Base-by-base conservation (phyloP, 148 eudicot genomes). In the Heliosperma pusillum region DNA sequence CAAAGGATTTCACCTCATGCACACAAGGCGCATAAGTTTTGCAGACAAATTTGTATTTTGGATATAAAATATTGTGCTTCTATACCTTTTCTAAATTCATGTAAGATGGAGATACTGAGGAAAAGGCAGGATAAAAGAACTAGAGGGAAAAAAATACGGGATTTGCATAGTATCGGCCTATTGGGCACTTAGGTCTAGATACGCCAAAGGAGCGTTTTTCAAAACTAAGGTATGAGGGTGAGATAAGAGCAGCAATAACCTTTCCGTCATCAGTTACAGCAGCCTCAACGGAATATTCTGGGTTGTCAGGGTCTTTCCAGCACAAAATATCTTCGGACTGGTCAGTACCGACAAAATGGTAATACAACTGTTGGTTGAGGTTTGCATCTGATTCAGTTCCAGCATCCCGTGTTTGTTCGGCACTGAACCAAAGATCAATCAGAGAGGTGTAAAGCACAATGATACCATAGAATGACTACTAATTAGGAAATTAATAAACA, bases 301-400 rank as follows among this genome's bases (percentile, higher is more conserved):
- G 97, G 75, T 91, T 90, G 44, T 87, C 92, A 22, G 90, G 89
- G 86, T 95, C 96, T 73, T 77, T 89, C 97, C 96, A 91, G 80
- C 98, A 95, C 79, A 92, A 82, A 69, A 95, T 86, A 83, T 95
- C 98, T 83, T 92, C 88, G 40, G 93, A 90, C 74, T 95, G 98
- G 82, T 90, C 86, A 13, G 98, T 91, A 53, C 98, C 98, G 77
- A 95, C 81, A 76, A 89, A 85, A 83, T 95, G 98, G 76, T 95
- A 95, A 82, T 84, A 95, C 50, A 92, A 36, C 80, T 90, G 88
- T 70, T 92, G 93, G 76, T 95, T 84, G 27, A 92, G 75, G 80
- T 92, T 95, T 25, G 83, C 78, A 78, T 88, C 80, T 25, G 93
- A 88, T 85, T 92, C 97, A 26, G 92, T 95, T 71, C 98, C 98